These are phyloP conservation scores for Lentinula lateritia DNA, from an alignment of 768 basidiomycete genomes.

Conservation along the genomic window DNA sequence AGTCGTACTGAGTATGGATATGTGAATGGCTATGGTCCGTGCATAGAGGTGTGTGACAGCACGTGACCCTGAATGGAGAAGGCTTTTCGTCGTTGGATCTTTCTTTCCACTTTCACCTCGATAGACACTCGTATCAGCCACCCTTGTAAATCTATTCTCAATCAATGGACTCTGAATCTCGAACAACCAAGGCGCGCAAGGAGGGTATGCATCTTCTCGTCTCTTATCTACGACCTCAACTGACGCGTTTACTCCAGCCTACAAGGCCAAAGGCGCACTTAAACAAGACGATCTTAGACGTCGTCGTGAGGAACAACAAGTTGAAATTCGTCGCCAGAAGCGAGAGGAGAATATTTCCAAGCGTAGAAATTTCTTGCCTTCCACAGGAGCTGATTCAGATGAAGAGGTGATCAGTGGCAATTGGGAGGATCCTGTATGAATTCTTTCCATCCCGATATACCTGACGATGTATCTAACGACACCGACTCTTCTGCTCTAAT, in stretches of 20 bases:
- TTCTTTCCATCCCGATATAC: conserved; percentile 1
- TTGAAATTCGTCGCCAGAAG: conserved; percentile 98
- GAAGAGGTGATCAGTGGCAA: conserved; percentile 69
- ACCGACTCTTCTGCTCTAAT: not conserved
- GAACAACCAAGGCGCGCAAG: conserved; percentile 71
- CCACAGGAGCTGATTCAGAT: conserved; percentile 77
- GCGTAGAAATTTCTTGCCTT: conserved; percentile 87
- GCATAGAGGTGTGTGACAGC: not conserved
- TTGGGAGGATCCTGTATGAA: conserved; percentile 76
- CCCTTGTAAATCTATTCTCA: not conserved
- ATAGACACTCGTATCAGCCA: not conserved
- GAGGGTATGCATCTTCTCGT: conserved; percentile 43
- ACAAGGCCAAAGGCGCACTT: conserved; percentile 86
- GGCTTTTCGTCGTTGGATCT: not conserved
- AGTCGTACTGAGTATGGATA: not conserved
- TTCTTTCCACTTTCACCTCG: conserved; percentile 3
- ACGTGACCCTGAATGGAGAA: not conserved
- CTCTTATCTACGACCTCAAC: conserved; percentile 19
- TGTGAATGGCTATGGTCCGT: not conserved
- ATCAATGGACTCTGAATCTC: conserved; percentile 17
- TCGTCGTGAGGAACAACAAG: conserved; percentile 96
- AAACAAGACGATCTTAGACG: conserved; percentile 93
- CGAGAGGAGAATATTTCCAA: conserved; percentile 98
- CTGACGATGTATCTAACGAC: not conserved
- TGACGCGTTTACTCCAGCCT: conserved; percentile 53